phyloP scores from a whole-genome alignment of 2,329 filamentous ascomycete species.

The Thelonectria discophora region DNA sequence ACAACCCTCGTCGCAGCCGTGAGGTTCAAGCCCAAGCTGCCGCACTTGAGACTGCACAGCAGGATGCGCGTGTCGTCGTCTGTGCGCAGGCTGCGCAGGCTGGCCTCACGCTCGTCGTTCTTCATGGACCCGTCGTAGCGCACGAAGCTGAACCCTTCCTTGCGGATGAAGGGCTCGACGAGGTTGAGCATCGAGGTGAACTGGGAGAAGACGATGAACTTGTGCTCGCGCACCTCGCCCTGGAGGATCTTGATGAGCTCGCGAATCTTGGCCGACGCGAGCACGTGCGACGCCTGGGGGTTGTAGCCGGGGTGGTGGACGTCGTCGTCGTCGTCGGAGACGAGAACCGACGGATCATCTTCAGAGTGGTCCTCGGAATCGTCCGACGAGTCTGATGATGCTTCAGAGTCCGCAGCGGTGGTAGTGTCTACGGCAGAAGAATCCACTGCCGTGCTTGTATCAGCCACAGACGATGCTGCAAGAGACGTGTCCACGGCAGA shows the following conservation, averaged over 20 bases:
- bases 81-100: slow-evolving; percentile 78
- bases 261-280: slow-evolving; percentile 89
- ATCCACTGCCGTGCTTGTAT: slow-evolving; percentile 22
- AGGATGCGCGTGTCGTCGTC: slow-evolving; percentile 81
- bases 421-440: slow-evolving; percentile 16
- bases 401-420: slow-evolving; percentile 24
- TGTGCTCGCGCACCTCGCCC: slow-evolving; percentile 81
- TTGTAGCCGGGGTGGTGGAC: slow-evolving; percentile 41
- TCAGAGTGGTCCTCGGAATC: slow-evolving; percentile 49
- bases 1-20: slow-evolving; percentile 93
- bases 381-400: slow-evolving; percentile 5
- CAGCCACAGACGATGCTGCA: slow-evolving; percentile 14
- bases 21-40: slow-evolving; percentile 90
- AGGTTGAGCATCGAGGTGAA: slow-evolving; percentile 99
- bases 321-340: slow-evolving; percentile 53
- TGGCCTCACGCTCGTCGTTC: slow-evolving; percentile 91
- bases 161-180: slow-evolving; percentile 87
- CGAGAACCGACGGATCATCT: slow-evolving; percentile 26
- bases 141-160: slow-evolving; percentile 78
- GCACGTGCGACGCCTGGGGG: slow-evolving; percentile 52
- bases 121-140: slow-evolving; percentile 96
- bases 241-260: slow-evolving; percentile 83
- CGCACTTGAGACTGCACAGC: slow-evolving; percentile 93
- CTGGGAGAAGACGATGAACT: slow-evolving; percentile 98
- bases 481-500: slow-evolving; percentile 26